Conservation (phyloP, 129 eudicot species). For the Dittrichia graveolens region DNA sequence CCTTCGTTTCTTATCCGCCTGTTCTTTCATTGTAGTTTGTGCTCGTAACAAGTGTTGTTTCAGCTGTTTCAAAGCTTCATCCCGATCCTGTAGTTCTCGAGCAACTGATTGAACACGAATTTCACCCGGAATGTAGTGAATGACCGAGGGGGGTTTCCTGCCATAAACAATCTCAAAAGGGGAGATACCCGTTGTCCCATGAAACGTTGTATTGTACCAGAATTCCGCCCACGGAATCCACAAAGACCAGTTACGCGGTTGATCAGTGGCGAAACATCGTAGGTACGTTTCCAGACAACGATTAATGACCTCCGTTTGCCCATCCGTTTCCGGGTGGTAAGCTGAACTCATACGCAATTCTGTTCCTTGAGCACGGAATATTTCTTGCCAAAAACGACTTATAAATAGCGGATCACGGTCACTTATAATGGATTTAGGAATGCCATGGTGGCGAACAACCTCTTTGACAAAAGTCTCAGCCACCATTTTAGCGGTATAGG, state of each 20-base stretch:
- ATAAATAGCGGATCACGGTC: not conserved
- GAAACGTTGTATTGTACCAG: not conserved
- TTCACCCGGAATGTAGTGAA: not conserved
- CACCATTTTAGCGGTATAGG: not conserved
- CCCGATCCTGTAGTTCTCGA: not conserved
- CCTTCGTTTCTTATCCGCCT: not conserved
- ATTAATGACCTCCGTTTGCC: not conserved
- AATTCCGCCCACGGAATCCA: not conserved
- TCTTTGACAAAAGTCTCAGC: not conserved
- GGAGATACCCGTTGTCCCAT: not conserved
- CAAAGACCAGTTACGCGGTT: not conserved
- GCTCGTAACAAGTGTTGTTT: not conserved
- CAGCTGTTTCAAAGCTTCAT: not conserved
- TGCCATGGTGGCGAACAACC: not conserved
- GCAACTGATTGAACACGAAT: not conserved
- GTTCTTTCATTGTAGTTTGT: not conserved
- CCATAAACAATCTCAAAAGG: not conserved
- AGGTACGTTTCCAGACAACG: not conserved
- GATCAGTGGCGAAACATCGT: not conserved
- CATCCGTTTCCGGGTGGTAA: not conserved
- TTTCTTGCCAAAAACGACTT: not conserved
- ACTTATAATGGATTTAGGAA: not conserved
- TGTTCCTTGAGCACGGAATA: not conserved
- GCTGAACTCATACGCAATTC: not conserved
- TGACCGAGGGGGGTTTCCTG: not conserved